Percentiles rank a stretch among this genome's conserved stretches.
phyloP scores from a whole-genome alignment of 2,329 filamentous ascomycete genomes.

The Diaporthe longicolla region DNA sequence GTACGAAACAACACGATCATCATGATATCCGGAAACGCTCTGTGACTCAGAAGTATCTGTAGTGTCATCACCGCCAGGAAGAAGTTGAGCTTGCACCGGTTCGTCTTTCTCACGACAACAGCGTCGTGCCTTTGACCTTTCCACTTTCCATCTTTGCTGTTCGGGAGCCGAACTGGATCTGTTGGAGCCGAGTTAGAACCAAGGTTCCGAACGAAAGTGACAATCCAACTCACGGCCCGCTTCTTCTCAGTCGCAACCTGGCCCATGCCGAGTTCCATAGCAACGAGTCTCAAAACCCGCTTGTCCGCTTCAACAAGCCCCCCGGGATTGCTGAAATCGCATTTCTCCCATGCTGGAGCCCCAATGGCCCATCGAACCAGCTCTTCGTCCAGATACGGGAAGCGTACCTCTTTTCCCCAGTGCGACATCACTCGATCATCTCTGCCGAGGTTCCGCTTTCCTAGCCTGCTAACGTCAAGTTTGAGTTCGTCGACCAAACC shows the following conservation, averaged over 20 bases:
- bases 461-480: constrained; percentile 86
- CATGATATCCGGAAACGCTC: constrained; percentile 41
- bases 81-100: neutral
- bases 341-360: constrained; percentile 85
- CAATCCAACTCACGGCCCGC: constrained; percentile 75
- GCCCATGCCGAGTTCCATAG: constrained; percentile 79
- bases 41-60: constrained; percentile 82
- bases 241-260: constrained; percentile 90
- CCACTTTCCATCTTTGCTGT: constrained; percentile 86
- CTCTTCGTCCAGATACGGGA: constrained; percentile 90
- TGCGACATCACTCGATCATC: constrained; percentile 93
- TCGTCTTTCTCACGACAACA: constrained; percentile 60
- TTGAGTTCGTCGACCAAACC: constrained; percentile 86
- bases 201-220: neutral
- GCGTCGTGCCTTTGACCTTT: constrained; percentile 77
- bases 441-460: constrained; percentile 93
- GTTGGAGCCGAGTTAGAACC: constrained; percentile 29
- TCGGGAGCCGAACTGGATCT: constrained; percentile 87
- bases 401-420: constrained; percentile 90
- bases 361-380: constrained; percentile 86
- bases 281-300: constrained; percentile 82
- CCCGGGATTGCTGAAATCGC: constrained; percentile 77
- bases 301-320: constrained; percentile 81
- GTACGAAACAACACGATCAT: constrained; percentile 64
- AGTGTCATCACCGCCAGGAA: constrained; percentile 74